Evolutionary conservation across 2,329 filamentous ascomycete species (phyloP).

Genomic region (Simplicillium sp.): DNA sequence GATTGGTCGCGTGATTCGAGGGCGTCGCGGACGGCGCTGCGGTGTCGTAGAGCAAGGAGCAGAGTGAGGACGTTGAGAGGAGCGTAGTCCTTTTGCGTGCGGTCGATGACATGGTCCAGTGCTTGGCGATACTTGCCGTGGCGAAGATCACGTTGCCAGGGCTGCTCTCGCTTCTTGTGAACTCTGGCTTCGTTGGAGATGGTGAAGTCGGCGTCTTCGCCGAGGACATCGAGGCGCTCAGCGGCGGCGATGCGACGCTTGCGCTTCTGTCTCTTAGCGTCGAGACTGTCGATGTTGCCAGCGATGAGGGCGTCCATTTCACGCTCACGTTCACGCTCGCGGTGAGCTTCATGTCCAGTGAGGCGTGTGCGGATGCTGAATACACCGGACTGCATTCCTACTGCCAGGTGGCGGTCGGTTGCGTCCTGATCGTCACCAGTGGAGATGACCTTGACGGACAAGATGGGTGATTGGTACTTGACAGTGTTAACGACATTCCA

Average conservation of each 20-base stretch:
- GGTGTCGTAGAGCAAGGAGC: conserved; percentile 76
- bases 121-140: conserved; percentile 69
- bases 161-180: conserved; percentile 50
- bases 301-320: conserved; percentile 77
- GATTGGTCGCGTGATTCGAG: conserved; percentile 74
- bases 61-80: conserved; percentile 62
- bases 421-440: conserved; percentile 27
- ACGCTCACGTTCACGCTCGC: conserved; percentile 67
- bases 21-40: conserved; percentile 72
- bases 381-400: conserved; percentile 92
- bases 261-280: conserved; percentile 60
- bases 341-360: conserved; percentile 69
- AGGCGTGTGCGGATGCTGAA: conserved; percentile 84
- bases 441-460: conserved; percentile 68
- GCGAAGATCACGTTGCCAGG: conserved; percentile 76
- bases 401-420: conserved; percentile 86
- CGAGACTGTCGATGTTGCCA: conserved; percentile 69
- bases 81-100: conserved; percentile 39
- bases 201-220: conserved; percentile 79
- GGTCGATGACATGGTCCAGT: conserved; percentile 67
- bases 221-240: conserved; percentile 64
- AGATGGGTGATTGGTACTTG: conserved; percentile 87
- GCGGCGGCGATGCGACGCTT: conserved; percentile 42
- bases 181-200: conserved; percentile 59
- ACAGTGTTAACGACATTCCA: conserved; percentile 96